Evolutionary conservation across 2,329 filamentous ascomycete species (phyloP).

Genomic region (Fusarium floridanum): DNA sequence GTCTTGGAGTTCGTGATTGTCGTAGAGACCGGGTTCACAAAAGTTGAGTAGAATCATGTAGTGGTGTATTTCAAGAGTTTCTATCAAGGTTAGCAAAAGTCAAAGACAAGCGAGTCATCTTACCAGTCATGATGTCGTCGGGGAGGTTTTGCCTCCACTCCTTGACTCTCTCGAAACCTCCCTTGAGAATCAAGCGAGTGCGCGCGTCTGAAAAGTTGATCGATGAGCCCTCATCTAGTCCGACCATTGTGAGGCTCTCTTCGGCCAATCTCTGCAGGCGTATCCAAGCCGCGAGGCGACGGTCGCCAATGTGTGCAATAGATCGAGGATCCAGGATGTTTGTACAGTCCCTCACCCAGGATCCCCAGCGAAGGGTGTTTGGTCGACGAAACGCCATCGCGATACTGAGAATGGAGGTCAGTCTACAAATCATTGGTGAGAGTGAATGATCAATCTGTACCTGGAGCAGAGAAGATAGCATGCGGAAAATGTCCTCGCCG

Average conservation of each 20-base stretch:
- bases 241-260: constrained; percentile 18
- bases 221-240: constrained; percentile 1
- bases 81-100: background rate
- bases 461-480: constrained; percentile 25
- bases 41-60: constrained; percentile 21
- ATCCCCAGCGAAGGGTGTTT: constrained; percentile 12
- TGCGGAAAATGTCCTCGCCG: constrained; percentile 10
- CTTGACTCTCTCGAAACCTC: constrained; percentile 2
- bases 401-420: background rate
- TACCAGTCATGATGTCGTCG: constrained; percentile 18
- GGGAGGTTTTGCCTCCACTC: constrained; percentile 12
- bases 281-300: constrained; percentile 15
- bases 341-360: constrained; percentile 14
- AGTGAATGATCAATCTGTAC: background rate
- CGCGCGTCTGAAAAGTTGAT: constrained; percentile 19
- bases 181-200: constrained; percentile 12
- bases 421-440: no score
- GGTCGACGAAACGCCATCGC: constrained; percentile 22
- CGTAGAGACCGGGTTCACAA: constrained; percentile 20
- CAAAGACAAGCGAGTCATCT: background rate
- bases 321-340: constrained; percentile 4
- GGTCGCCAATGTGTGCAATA: constrained; percentile 3
- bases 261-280: constrained; percentile 21
- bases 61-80: constrained; percentile 22
- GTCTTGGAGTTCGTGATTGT: constrained; percentile 15